Percentiles rank a stretch among this genome's conserved stretches.
These are phyloP conservation scores for Hydnum rufescens DNA, from an alignment of 768 basidiomycete genomes.

Conservation along the genomic window DNA sequence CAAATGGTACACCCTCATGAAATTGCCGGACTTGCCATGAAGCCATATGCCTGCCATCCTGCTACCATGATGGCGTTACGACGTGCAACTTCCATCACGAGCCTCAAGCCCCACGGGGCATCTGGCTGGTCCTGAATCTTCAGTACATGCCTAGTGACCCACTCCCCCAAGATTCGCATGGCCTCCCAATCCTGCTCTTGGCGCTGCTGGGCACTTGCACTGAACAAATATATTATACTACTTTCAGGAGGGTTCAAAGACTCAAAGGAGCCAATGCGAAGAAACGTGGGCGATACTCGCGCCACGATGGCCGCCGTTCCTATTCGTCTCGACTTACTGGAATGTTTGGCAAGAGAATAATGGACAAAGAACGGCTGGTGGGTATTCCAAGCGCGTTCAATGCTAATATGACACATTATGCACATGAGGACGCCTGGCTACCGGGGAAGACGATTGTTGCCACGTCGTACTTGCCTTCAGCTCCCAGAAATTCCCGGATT, in stretches of 20 bases:
- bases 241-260: slow-evolving; percentile 51
- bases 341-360: slow-evolving; percentile 54
- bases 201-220: slow-evolving; percentile 4
- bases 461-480: slow-evolving; percentile 50
- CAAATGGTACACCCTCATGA: neutral
- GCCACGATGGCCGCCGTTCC: slow-evolving; percentile 60
- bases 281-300: slow-evolving; percentile 72
- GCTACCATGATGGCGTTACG: slow-evolving; percentile 88
- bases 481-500: slow-evolving; percentile 81
- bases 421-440: neutral
- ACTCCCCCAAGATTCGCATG: slow-evolving; percentile 54
- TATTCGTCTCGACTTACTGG: slow-evolving; percentile 50
- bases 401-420: slow-evolving; percentile 25
- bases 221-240: slow-evolving; percentile 18
- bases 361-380: slow-evolving; percentile 68
- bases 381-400: slow-evolving; percentile 71
- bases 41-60: slow-evolving; percentile 86
- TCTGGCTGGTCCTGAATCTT: slow-evolving; percentile 19
- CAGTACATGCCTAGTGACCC: slow-evolving; percentile 45
- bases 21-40: slow-evolving; percentile 30
- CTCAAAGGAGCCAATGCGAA: slow-evolving; percentile 84
- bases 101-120: slow-evolving; percentile 44
- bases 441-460: neutral
- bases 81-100: slow-evolving; percentile 60
- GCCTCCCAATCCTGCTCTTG: slow-evolving; percentile 67